Percentiles rank a stretch among this genome's conserved stretches.
phyloP scores from a whole-genome alignment of 495 filamentous ascomycete species.

The Platismatia glauca region DNA sequence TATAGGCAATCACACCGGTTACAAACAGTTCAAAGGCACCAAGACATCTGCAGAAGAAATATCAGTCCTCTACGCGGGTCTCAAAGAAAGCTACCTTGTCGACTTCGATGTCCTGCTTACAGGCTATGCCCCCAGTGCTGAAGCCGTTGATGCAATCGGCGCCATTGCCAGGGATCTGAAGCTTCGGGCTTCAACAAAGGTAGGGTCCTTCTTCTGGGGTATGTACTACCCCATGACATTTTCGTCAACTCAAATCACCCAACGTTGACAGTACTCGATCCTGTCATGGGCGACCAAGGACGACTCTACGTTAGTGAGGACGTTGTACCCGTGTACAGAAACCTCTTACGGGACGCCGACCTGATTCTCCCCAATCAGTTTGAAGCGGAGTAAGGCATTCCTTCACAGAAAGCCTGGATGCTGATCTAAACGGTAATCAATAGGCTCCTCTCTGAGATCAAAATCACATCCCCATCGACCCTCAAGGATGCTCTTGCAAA shows the following conservation, averaged over 20 bases:
- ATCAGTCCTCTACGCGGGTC: constrained; percentile 69
- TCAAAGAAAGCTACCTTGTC: constrained; percentile 70
- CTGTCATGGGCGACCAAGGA: constrained; percentile 96
- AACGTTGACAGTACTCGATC: constrained; percentile 61
- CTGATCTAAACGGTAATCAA: neutral
- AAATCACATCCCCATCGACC: constrained; percentile 65
- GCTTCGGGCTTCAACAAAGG: constrained; percentile 48
- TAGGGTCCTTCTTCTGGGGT: constrained; percentile 88
- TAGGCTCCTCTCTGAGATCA: constrained; percentile 71
- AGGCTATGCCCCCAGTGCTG: constrained; percentile 81
- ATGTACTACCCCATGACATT: constrained; percentile 16
- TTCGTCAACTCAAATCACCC: neutral
- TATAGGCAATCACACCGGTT: constrained; percentile 86
- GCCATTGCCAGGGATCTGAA: constrained; percentile 72
- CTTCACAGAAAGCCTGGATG: neutral
- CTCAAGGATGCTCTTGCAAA: constrained; percentile 63
- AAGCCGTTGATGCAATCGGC: constrained; percentile 74
- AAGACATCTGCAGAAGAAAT: constrained; percentile 74
- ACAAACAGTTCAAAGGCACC: constrained; percentile 76
- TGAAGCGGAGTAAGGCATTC: constrained; percentile 70
- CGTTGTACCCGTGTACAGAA: constrained; percentile 84
- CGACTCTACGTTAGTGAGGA: constrained; percentile 81
- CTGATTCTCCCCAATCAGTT: constrained; percentile 94
- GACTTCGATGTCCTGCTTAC: constrained; percentile 89
- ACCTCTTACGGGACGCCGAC: constrained; percentile 69